phyloP scores from a whole-genome alignment of 257 asterid genomes.

The Anisodus acutangulus region DNA sequence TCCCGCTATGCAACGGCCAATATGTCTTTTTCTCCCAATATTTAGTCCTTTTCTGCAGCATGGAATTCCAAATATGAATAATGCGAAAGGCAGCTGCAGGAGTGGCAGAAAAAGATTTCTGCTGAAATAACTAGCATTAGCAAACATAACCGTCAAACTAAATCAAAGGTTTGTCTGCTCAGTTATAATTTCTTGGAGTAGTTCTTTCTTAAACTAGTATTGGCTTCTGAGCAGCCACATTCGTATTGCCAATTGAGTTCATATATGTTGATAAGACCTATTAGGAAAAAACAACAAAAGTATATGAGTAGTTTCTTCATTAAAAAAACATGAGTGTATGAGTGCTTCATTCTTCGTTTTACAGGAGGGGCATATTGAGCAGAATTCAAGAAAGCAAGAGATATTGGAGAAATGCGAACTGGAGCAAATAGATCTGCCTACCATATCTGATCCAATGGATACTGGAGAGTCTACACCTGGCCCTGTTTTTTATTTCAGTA shows the following conservation, averaged over 20 bases:
- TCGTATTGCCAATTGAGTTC: neutral
- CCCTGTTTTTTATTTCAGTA: slow-evolving; percentile 76
- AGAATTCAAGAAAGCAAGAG: slow-evolving; percentile 73
- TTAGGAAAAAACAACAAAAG: neutral
- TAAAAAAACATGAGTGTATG: neutral
- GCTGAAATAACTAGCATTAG: slow-evolving; percentile 86
- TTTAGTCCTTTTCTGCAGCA: slow-evolving; percentile 44
- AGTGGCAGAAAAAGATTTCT: slow-evolving; percentile 83
- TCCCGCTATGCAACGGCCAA: neutral
- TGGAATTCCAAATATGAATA: slow-evolving; percentile 83
- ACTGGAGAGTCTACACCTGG: slow-evolving; percentile 54
- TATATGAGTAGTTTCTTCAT: neutral
- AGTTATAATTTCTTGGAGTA: slow-evolving; percentile 24
- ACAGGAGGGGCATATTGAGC: slow-evolving; percentile 90
- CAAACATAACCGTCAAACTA: slow-evolving; percentile 87
- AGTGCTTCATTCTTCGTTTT: slow-evolving; percentile 25
- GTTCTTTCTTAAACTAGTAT: slow-evolving; percentile 18
- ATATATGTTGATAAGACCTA: neutral
- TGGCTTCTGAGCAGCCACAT: neutral
- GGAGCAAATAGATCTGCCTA: slow-evolving; percentile 78
- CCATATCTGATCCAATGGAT: slow-evolving; percentile 82
- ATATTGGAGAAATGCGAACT: slow-evolving; percentile 90
- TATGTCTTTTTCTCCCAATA: neutral
- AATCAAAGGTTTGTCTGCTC: slow-evolving; percentile 73
- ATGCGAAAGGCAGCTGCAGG: slow-evolving; percentile 82